phyloP scores from a whole-genome alignment of 192 early-diverging fungal species.

The Coemansia sp. region DNA sequence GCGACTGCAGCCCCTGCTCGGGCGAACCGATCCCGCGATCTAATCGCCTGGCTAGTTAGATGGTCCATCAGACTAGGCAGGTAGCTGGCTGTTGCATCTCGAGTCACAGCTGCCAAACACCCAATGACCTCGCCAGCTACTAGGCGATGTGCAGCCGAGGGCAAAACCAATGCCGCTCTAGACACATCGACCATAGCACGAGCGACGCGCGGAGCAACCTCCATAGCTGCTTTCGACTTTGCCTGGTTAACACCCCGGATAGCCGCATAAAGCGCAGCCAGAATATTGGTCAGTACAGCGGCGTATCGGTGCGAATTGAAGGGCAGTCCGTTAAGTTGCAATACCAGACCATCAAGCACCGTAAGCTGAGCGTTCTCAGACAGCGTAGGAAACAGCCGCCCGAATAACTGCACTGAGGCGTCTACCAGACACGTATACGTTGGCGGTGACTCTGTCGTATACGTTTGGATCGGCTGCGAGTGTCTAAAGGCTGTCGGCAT shows the following conservation, averaged over 20 bases:
- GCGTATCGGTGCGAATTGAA: slow-evolving; percentile 72
- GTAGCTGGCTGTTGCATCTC: slow-evolving; percentile 32
- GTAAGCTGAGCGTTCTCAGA: slow-evolving; percentile 74
- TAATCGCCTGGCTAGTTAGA: slow-evolving; percentile 71
- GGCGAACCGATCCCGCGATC: slow-evolving; percentile 90
- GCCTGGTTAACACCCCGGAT: slow-evolving; percentile 25
- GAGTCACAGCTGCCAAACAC: slow-evolving; percentile 63
- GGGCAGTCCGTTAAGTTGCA: slow-evolving; percentile 63
- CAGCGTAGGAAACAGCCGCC: slow-evolving; percentile 71
- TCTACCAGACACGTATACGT: slow-evolving; percentile 68
- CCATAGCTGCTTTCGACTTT: background rate
- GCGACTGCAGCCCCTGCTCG: slow-evolving; percentile 90
- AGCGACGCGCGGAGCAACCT: slow-evolving; percentile 25
- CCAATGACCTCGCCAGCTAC: slow-evolving; percentile 85
- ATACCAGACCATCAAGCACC: slow-evolving; percentile 73
- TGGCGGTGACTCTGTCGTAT: slow-evolving; percentile 6
- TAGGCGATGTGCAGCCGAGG: slow-evolving; percentile 71
- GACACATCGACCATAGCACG: slow-evolving; percentile 35
- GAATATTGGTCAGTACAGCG: slow-evolving; percentile 79
- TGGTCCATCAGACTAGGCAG: slow-evolving; percentile 45
- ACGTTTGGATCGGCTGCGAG: background rate
- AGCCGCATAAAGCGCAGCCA: slow-evolving; percentile 71
- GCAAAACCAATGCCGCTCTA: slow-evolving; percentile 63
- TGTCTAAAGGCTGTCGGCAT: background rate
- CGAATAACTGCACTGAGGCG: slow-evolving; percentile 77